Evolutionary conservation across 768 basidiomycete species (phyloP), one percentile per base, ranked within the genome.

Genomic region (Collybiopsis confluens): DNA sequence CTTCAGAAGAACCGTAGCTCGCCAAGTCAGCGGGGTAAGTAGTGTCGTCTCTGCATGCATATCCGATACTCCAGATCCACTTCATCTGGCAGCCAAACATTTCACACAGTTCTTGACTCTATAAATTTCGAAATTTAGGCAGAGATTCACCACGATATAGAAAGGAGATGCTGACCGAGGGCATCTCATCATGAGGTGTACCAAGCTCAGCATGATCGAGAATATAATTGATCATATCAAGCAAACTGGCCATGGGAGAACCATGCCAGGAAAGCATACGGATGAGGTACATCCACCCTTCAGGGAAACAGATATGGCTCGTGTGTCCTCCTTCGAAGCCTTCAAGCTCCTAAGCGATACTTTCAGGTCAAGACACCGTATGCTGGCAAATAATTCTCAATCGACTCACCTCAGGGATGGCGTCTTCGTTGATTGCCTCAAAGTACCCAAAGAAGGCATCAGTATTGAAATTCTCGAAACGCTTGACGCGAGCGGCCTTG

Each of bases 211-310:
- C 52, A 13, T 49, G 55, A 11, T 59, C 55, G 20, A 59, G 46
- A 9, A 59, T 37, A 30, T 59, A 56, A 41, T 49, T 43, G 33
- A 56, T 56, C 58, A 59, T 59, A n/a, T 56, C 58, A 36, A 59
- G 45, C 51, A 59, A 26, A 21, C 45, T 55, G 7, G 35, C 51
- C 55, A 59, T 49, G 7, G 55, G 55, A 2, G 55, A 53, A 4
- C 43, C 55, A 27, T 59, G 55, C 58, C 58, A 59, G 2, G 55
- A 59, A 21, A 54, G 40, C 26, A 59, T 43, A 36, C 58, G 55
- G n/a, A 59, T 59, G 28, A 59, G 42, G 9, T 51, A 59, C 52
- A 48, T 51, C 58, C 58, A 59, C 16, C 58, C 58, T 45, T 59
- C 58, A 11, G 58, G 55, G 33, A 59, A 54, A 38, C 58, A 59